Conservation (phyloP, 441 rosid species). For the Gossypium lobatum region DNA sequence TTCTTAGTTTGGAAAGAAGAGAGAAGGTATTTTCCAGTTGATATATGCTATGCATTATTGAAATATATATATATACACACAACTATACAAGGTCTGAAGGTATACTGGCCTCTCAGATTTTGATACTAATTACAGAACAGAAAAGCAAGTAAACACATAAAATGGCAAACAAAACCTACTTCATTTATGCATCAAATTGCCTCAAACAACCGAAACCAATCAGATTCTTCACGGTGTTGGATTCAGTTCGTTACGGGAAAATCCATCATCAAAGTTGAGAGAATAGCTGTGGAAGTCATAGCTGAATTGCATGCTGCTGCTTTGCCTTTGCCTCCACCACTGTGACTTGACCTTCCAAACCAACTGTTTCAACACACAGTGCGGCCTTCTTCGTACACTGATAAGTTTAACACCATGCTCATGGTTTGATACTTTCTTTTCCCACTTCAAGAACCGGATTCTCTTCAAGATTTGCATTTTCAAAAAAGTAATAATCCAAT, state of each 20-base stretch:
- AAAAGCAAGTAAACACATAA: neutral
- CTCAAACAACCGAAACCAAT: constrained; percentile 1
- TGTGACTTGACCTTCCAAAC: constrained; percentile 41
- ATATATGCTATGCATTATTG: neutral
- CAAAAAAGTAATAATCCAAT: neutral
- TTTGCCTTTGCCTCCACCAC: constrained; percentile 34
- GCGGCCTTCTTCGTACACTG: constrained; percentile 12
- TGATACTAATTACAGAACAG: neutral
- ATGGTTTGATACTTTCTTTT: constrained; percentile 32
- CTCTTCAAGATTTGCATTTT: constrained; percentile 31
- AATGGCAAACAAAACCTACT: neutral
- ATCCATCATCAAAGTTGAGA: constrained; percentile 57
- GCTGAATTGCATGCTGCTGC: constrained; percentile 36
- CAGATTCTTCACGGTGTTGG: neutral
- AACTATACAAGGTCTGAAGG: neutral
- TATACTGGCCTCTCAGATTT: neutral
- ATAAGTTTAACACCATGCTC: constrained; percentile 22
- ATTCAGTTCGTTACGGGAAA: constrained; percentile 12
- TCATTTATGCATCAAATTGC: constrained; percentile 7
- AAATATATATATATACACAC: neutral
- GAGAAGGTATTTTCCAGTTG: neutral
- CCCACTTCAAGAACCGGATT: constrained; percentile 35
- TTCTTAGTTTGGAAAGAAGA: neutral
- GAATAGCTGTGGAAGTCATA: constrained; percentile 59
- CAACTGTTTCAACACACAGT: constrained; percentile 28